These are phyloP conservation scores for Erodium trifolium DNA, from an alignment of 441 rosid genomes.

Conservation along the genomic window DNA sequence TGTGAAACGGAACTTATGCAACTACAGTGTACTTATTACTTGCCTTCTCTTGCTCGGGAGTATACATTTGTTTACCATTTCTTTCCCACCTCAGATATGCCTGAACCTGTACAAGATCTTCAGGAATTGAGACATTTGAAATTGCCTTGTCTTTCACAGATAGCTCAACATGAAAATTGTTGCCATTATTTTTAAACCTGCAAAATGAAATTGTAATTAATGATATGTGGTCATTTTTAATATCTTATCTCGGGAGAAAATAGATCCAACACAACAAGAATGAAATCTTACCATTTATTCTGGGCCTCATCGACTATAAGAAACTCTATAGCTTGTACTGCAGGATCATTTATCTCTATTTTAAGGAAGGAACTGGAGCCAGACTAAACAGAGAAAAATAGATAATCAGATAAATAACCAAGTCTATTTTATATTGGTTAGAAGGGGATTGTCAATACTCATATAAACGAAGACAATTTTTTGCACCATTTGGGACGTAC, in stretches of 20 bases:
- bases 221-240: conserved; percentile 12
- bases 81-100: conserved; percentile 96
- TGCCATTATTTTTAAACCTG: conserved; percentile 48
- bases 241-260: conserved; percentile 11
- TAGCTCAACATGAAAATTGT: conserved; percentile 45
- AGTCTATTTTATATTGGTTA: conserved; percentile 9
- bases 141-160: conserved; percentile 37
- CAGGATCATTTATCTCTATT: conserved; percentile 74
- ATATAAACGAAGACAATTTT: not conserved
- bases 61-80: conserved; percentile 80
- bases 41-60: conserved; percentile 88
- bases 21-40: conserved; percentile 17
- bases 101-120: conserved; percentile 89
- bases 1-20: not conserved
- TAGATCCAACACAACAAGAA: conserved; percentile 13
- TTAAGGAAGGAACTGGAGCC: conserved; percentile 56
- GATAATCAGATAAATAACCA: conserved; percentile 17
- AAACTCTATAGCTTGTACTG: conserved; percentile 80
- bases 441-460: not conserved
- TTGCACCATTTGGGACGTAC: conserved; percentile 34
- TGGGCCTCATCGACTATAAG: conserved; percentile 73
- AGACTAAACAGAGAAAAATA: conserved; percentile 35
- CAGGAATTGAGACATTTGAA: conserved; percentile 58
- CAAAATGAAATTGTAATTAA: conserved; percentile 17
- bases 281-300: conserved; percentile 65